These are phyloP conservation scores for Termitomyces sp. DNA, from an alignment of 768 basidiomycete genomes.

Conservation along the genomic window DNA sequence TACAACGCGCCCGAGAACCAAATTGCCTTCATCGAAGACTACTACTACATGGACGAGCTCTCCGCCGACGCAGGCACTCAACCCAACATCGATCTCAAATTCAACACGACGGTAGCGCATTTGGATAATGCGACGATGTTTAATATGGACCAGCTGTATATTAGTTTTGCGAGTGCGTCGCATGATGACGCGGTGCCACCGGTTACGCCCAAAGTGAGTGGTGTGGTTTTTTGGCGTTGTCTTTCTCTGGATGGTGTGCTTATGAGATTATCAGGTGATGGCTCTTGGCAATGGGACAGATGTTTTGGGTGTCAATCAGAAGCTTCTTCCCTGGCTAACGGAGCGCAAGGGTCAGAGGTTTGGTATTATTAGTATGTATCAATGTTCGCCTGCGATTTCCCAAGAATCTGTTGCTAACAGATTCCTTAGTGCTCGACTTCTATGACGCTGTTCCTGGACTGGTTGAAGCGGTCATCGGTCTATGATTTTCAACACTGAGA, in stretches of 20 bases:
- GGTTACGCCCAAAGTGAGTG: slow-evolving; percentile 35
- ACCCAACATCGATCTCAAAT: slow-evolving; percentile 43
- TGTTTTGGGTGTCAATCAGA: slow-evolving; percentile 41
- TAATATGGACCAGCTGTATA: slow-evolving; percentile 42
- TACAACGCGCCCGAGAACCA: slow-evolving; percentile 39
- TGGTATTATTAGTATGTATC: slow-evolving; percentile 44
- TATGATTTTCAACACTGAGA: slow-evolving; percentile 17
- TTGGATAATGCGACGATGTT: slow-evolving; percentile 38
- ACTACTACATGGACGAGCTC: slow-evolving; percentile 36
- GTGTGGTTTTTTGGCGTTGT: background rate
- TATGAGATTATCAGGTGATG: slow-evolving; percentile 40
- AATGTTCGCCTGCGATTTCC: background rate
- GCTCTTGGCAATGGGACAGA: slow-evolving; percentile 40
- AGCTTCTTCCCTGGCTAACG: slow-evolving; percentile 42
- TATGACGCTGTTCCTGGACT: slow-evolving; percentile 45
- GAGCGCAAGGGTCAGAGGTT: slow-evolving; percentile 41
- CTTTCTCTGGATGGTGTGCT: background rate
- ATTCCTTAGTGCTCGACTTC: slow-evolving; percentile 44
- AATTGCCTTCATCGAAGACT: slow-evolving; percentile 49
- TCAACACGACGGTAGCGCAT: slow-evolving; percentile 39
- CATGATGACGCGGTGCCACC: slow-evolving; percentile 32
- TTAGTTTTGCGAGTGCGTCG: slow-evolving; percentile 47
- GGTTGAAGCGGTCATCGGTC: slow-evolving; percentile 43
- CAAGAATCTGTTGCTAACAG: background rate
- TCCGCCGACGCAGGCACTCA: slow-evolving; percentile 31